These are phyloP conservation scores for Saccharomycodes ludwigii DNA, from an alignment of 805 yeast species.

Conservation along the genomic window DNA sequence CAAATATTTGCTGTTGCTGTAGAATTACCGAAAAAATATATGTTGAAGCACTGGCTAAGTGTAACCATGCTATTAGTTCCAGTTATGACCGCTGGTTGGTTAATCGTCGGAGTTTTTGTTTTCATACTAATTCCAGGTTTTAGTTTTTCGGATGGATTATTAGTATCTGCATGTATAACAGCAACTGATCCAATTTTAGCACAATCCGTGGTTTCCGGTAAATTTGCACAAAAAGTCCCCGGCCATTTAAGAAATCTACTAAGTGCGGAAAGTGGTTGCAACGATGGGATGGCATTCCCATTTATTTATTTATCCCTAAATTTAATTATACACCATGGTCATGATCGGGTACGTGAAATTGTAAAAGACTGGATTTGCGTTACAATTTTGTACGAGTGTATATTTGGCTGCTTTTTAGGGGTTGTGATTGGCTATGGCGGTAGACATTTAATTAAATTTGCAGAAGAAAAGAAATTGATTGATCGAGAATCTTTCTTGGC, in stretches of 20 bases:
- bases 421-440: slow-evolving; percentile 57
- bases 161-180: slow-evolving; percentile 78
- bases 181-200: slow-evolving; percentile 95
- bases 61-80: slow-evolving; percentile 66
- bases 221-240: slow-evolving; percentile 71
- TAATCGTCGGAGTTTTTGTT: slow-evolving; percentile 64
- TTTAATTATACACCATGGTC: slow-evolving; percentile 51
- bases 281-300: slow-evolving; percentile 95
- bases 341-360: slow-evolving; percentile 42
- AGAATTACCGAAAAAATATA: slow-evolving; percentile 80
- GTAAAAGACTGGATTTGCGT: slow-evolving; percentile 70
- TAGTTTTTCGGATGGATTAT: slow-evolving; percentile 56
- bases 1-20: slow-evolving; percentile 94
- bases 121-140: slow-evolving; percentile 69
- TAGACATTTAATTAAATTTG: slow-evolving; percentile 59
- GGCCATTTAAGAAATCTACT: slow-evolving; percentile 71
- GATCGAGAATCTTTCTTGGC: slow-evolving; percentile 86
- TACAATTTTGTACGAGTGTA: slow-evolving; percentile 71
- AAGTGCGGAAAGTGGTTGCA: slow-evolving; percentile 78
- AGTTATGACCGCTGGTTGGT: slow-evolving; percentile 87
- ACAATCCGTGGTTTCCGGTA: slow-evolving; percentile 88
- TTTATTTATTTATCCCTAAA: slow-evolving; percentile 64
- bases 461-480: slow-evolving; percentile 55
- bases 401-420: slow-evolving; percentile 70
- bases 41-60: slow-evolving; percentile 73